Evolutionary conservation across 768 basidiomycete species (phyloP), one percentile per base, ranked within the genome.

Genomic region (Pisolithus orientalis): DNA sequence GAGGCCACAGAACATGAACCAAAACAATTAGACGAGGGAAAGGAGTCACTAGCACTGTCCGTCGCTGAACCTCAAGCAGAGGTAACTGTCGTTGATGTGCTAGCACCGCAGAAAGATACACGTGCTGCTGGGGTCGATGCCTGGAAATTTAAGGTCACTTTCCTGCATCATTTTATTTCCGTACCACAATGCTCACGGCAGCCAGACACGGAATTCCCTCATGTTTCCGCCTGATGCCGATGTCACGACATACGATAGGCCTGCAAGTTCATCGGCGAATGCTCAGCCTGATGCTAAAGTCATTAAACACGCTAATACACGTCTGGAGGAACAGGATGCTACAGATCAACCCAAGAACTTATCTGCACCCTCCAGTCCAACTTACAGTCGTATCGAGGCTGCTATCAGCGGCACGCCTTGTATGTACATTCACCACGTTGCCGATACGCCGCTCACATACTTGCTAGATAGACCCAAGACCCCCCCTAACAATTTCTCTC

Each of bases 161-260:
- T 27, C 21, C 29, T 51, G 32, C 39, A 39, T 34, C 3, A 28
- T 51, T 47, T 44, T n/a, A 39, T 49, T 49, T 25, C 44, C 48
- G 39, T 43, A 28, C 24, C 53, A 46, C 48, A 28, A 39, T 50
- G 7, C 47, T 47, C 17, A 45, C 28, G 40, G 28, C 24, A 27
- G 43, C 3, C 59, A 96, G 94, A 79, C 91, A 27, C 84, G 96
- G 53, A 99, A 99, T 70, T 84, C 90, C 4, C 75, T 99, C 49
- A 96, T 96, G 92, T 99, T 97, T 63, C 65, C 87, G 0, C 94
- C 96, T 2, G 96, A 96, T 61, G 91, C 90, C 27, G 88, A 99
- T 64, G 75, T 80, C 43, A 82, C 87, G 21, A 90, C 92, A 1
- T 90, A 93, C 61, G 78, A 84, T 63, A 68, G 71, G 4, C 62